phyloP scores from a whole-genome alignment of 495 filamentous ascomycete species.

The Chaetomium cochliodes region DNA sequence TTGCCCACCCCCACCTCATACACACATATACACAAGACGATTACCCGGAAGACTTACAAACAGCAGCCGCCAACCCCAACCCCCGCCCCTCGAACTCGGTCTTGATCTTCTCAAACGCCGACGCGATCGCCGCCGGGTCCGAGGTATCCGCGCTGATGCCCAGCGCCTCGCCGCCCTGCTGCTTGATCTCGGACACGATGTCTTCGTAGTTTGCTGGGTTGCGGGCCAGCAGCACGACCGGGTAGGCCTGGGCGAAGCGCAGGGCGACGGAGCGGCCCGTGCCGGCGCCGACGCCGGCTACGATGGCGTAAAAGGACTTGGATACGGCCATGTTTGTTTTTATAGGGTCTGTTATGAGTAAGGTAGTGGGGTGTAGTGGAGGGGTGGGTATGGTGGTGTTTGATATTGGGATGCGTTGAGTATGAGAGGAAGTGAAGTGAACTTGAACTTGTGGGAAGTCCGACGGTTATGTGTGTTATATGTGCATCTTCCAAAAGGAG shows the following conservation, averaged over 20 bases:
- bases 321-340: conserved; percentile 29
- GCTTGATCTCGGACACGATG: conserved; percentile 73
- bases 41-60: conserved; percentile 50
- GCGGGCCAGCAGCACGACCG: conserved; percentile 72
- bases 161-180: conserved; percentile 65
- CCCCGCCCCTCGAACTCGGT: conserved; percentile 50
- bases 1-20: too few relatives aligned
- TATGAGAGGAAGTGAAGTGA: neutral
- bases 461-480: neutral
- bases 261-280: conserved; percentile 61
- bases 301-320: conserved; percentile 59
- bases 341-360: neutral
- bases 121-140: conserved; percentile 58
- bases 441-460: neutral
- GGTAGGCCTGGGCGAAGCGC: conserved; percentile 69
- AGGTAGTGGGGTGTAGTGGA: neutral
- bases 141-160: conserved; percentile 74
- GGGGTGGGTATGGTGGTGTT: neutral
- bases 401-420: neutral
- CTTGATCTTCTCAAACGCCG: conserved; percentile 67
- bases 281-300: conserved; percentile 73
- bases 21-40: too few relatives aligned
- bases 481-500: too few relatives aligned
- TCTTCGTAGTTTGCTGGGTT: conserved; percentile 62
- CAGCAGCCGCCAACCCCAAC: conserved; percentile 61